Percentiles rank a stretch among this genome's conserved stretches.
Conservation (phyloP, 345 rosid species). For the Reutealis trisperma region DNA sequence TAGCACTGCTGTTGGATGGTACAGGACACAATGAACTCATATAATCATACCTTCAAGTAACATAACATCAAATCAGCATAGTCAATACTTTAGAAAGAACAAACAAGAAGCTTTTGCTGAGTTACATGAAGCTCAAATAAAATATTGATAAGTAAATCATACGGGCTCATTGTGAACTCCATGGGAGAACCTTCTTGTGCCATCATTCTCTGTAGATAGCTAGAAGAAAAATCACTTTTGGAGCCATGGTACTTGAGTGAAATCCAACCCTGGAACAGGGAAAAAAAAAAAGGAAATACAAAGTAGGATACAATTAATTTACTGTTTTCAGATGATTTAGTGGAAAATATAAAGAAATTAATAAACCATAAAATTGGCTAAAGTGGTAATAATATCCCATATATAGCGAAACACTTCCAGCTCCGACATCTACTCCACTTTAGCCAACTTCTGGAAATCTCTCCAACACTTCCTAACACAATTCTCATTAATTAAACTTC, state of each 20-base stretch:
- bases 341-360: not conserved
- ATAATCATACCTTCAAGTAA: conserved; percentile 59
- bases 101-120: not conserved
- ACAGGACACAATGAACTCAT: conserved; percentile 69
- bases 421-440: not conserved
- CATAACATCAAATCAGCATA: conserved; percentile 14
- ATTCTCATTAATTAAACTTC: not conserved
- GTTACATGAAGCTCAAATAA: conserved; percentile 9
- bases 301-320: conserved; percentile 18
- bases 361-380: not conserved
- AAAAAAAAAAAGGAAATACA: conserved; percentile 10
- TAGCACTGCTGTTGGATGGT: conserved; percentile 36
- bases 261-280: conserved; percentile 61
- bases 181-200: conserved; percentile 51
- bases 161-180: conserved; percentile 74
- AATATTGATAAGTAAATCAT: conserved; percentile 25
- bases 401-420: not conserved
- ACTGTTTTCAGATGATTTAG: not conserved
- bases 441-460: not conserved
- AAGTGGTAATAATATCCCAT: not conserved
- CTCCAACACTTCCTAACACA: not conserved
- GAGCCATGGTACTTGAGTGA: conserved; percentile 73
- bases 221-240: conserved; percentile 61
- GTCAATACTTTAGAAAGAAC: not conserved
- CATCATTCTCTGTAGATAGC: conserved; percentile 60